Percentiles rank a stretch among this genome's conserved stretches.
These are phyloP conservation scores for Cercophora scortea DNA, from an alignment of 495 filamentous ascomycete species.

Conservation along the genomic window DNA sequence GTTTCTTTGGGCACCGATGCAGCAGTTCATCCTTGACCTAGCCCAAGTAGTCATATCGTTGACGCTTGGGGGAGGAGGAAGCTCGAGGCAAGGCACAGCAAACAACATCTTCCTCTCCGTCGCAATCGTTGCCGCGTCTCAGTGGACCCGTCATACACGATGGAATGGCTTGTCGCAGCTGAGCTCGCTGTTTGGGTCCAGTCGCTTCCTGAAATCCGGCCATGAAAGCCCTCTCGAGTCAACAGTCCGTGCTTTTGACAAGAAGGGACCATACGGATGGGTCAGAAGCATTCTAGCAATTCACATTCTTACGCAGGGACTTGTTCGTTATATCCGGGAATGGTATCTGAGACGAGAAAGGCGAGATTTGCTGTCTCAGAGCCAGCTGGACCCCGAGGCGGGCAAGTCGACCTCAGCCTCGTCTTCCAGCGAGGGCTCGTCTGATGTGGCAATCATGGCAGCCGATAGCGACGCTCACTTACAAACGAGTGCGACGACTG, in stretches of 20 bases:
- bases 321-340: conserved; percentile 54
- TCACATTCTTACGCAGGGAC: conserved; percentile 81
- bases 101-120: conserved; percentile 72
- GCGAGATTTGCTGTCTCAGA: conserved; percentile 36
- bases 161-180: conserved; percentile 35
- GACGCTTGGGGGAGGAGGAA: conserved; percentile 81
- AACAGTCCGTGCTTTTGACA: conserved; percentile 33
- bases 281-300: conserved; percentile 62
- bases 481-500: conserved; percentile 18
- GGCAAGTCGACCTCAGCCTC: conserved; percentile 30
- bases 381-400: conserved; percentile 38
- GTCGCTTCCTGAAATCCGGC: conserved; percentile 29
- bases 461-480: conserved; percentile 37
- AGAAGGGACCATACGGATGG: conserved; percentile 44
- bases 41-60: conserved; percentile 94
- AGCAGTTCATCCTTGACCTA: conserved; percentile 85
- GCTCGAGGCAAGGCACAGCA: conserved; percentile 63
- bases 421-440: conserved; percentile 15
- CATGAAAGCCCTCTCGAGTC: conserved; percentile 35
- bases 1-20: conserved; percentile 80
- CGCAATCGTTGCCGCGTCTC: conserved; percentile 68
- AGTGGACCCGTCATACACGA: conserved; percentile 50
- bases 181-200: conserved; percentile 33
- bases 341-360: conserved; percentile 50
- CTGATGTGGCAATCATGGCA: conserved; percentile 36